Evolutionary conservation across 2,329 filamentous ascomycete genomes (phyloP), one percentile per base, ranked within the genome.

Genomic region (Mycosphaerelloides madeirae): DNA sequence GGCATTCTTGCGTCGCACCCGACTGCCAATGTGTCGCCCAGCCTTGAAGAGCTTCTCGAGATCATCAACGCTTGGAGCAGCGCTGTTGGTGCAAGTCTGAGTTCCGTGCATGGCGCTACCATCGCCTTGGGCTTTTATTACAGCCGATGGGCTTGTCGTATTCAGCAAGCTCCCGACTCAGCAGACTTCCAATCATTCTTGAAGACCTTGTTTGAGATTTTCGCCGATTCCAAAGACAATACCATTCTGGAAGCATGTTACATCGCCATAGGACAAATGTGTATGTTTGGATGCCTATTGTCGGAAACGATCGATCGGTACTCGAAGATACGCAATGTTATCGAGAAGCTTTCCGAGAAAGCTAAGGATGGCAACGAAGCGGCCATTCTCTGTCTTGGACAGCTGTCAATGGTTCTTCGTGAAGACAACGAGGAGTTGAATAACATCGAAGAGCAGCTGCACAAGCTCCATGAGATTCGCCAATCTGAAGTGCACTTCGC

Each of bases 401-500:
- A 85, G 37, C 69, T 97, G 3, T 81, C 85, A 0, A 77, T 87
- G 41, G 78, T 84, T 1, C 65, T 81, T 2, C 67, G 72, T 11
- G 70, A 76, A 28, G 65, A 72, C 31, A 61, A 67, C 1, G 58
- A 64, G 2, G 57, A 65, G 1, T 64, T 85, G 1, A 68, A 68
- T 2, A 68, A 74, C 8, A 77, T 95, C 5, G 67, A 88, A 11
- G 74, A 80, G 9, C 80, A 79, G 20, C 70, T 97, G 0, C 86
- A 90, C 61, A 76, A 76, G 8, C 72, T 97, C 3, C 85, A 94
- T 56, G 89, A 95, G 61, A 80, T 93, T 33, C 87, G 87, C 55
- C 84, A 89, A 55, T 80, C 86, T 0, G 91, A 97, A 63, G 78
- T 90, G 1, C 91, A 96, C 50, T 96, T 98, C 62, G 80, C 88